phyloP scores from a whole-genome alignment of 2,329 filamentous ascomycete genomes.

The Cryphonectria parasitica region DNA sequence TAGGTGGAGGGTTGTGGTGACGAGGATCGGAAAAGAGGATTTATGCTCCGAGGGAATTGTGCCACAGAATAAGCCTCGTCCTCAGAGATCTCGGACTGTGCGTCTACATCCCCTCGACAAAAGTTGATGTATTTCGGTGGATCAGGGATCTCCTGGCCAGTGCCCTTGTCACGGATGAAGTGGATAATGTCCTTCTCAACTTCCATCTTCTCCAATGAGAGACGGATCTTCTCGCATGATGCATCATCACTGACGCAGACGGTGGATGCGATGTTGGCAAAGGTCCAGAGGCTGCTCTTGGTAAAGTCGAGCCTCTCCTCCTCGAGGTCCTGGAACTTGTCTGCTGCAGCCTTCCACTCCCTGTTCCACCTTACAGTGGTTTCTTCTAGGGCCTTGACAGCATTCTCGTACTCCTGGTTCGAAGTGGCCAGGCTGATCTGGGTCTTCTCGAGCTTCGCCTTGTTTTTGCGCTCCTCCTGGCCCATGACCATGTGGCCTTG shows the following conservation, averaged over 20 bases:
- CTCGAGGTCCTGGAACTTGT: constrained; percentile 98
- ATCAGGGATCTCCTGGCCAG: constrained; percentile 96
- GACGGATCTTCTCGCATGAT: constrained; percentile 92
- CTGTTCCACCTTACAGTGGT: constrained; percentile 96
- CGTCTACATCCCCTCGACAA: constrained; percentile 86
- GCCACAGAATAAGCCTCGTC: constrained; percentile 93
- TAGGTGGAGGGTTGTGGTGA: constrained; percentile 94
- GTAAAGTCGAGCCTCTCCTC: constrained; percentile 96
- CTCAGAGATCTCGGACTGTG: constrained; percentile 79
- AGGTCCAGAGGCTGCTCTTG: constrained; percentile 97
- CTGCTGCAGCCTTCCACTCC: constrained; percentile 97
- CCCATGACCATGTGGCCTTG: constrained; percentile 99
- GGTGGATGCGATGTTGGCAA: constrained; percentile 95
- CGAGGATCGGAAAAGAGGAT: constrained; percentile 92
- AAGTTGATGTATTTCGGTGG: constrained; percentile 99
- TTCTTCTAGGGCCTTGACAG: constrained; percentile 91
- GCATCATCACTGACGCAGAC: constrained; percentile 97
- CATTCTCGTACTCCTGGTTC: constrained; percentile 90
- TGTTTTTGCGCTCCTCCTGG: constrained; percentile 98
- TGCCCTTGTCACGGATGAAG: constrained; percentile 89
- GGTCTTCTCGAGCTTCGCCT: constrained; percentile 97
- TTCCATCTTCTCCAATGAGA: constrained; percentile 93
- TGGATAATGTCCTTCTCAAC: constrained; percentile 90
- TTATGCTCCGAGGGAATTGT: constrained; percentile 93
- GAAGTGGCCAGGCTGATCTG: constrained; percentile 92